Base-by-base conservation (phyloP, 345 rosid genomes). In the Adansonia digitata region DNA sequence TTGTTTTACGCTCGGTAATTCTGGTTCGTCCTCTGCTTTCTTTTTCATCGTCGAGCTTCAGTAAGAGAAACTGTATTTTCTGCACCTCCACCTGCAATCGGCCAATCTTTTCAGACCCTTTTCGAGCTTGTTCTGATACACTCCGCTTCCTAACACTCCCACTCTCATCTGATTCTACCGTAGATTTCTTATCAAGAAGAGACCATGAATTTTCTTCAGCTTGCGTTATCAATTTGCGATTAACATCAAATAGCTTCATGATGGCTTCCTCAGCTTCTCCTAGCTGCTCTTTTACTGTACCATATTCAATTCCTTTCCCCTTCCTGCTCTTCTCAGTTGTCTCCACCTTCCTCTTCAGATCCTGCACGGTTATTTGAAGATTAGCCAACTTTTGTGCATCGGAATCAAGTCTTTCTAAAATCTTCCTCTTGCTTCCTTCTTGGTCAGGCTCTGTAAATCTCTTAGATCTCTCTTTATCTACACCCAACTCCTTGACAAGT, bases 51-150 rank as follows among this genome's bases (percentile, higher is more conserved):
- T 95, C 97, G 9, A 90, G 72, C 84, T 90, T 93, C 81, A 87
- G 63, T 55, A 96, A 74, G 55, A 93, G 79, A 78, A 85, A 86
- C 84, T 92, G 98, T 60, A 96, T 67, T 80, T 91, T 93, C 85
- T 92, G 98, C 83, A 92, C 88, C 88, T 96, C 98, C 77, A 92
- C 56, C 81, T 96, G 97, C 81, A 96, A 81, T 74, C 95, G 80
- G 24, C 97, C 95, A 12, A 90, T 88, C 86, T 87, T 93, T 85
- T 96, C 98, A 3, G 94, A 92, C 69, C 84, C 92, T 80, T 88
- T 86, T 77, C 88, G 89, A 64, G 97, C 94, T 78, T 93, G 97
- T 51, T 93, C 97, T 0, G 90, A 81, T 55, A 86, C 75, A 70
- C 82, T 81, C 72, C 85, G 86, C 77, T 86, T 85, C 24, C 88